Evolutionary conservation across 176 grass and related monocot species (phyloP).

Genomic region (Poa pratensis): DNA sequence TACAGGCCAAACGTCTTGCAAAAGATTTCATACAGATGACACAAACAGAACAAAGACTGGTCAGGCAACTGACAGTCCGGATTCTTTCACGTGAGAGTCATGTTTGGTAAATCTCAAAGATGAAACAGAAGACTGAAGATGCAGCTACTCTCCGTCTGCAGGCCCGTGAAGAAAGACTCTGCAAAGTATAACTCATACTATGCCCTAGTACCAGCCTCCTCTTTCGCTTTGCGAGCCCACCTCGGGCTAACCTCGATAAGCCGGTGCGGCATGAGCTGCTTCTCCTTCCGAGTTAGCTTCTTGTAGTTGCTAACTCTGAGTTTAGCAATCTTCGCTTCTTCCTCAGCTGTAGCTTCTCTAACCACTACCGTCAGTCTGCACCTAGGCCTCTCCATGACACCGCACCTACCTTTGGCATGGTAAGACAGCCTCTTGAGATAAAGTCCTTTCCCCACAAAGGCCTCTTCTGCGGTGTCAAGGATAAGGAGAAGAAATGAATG

Average conservation of each 20-base stretch:
- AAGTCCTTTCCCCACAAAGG: slow-evolving; percentile 91
- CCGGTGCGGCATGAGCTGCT: slow-evolving; percentile 80
- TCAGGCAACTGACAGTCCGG: not conserved
- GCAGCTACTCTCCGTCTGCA: not conserved
- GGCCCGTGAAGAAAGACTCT: not conserved
- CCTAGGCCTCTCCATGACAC: slow-evolving; percentile 81
- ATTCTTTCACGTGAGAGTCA: not conserved
- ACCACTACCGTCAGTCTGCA: slow-evolving; percentile 89
- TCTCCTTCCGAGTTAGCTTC: slow-evolving; percentile 79
- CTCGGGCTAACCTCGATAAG: slow-evolving; percentile 80
- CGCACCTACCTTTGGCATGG: slow-evolving; percentile 79
- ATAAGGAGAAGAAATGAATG: not conserved
- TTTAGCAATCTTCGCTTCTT: slow-evolving; percentile 89
- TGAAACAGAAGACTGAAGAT: not conserved
- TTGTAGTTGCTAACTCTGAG: slow-evolving; percentile 84
- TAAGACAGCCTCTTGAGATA: slow-evolving; percentile 72
- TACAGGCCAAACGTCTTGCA: not conserved
- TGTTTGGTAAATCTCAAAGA: not conserved
- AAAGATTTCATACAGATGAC: slow-evolving; percentile 37
- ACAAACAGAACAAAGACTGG: slow-evolving; percentile 15
- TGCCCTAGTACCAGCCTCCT: slow-evolving; percentile 22
- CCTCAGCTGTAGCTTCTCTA: slow-evolving; percentile 81
- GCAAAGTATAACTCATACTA: not conserved
- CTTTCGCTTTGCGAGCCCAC: slow-evolving; percentile 70
- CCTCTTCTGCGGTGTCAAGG: slow-evolving; percentile 55